phyloP scores from a whole-genome alignment of 2,329 filamentous ascomycete species.

The Cadophora gregata region DNA sequence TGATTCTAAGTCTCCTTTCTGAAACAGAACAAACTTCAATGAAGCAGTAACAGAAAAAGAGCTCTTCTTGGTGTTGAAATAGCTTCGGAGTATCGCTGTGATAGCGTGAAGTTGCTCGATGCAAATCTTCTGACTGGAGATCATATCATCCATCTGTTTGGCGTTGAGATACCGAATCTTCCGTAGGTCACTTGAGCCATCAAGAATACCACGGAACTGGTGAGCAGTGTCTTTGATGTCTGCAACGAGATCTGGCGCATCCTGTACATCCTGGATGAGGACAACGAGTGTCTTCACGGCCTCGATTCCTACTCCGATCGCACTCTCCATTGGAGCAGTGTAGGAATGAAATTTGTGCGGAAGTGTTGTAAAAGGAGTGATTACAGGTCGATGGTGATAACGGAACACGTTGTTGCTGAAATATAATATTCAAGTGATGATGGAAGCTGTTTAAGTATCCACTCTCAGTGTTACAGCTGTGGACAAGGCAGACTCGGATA shows the following conservation, averaged over 20 bases:
- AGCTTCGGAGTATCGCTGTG: neutral
- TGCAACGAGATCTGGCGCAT: neutral
- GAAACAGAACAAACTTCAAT: neutral
- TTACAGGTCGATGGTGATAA: neutral
- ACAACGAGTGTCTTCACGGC: neutral
- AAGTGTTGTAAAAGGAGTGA: neutral
- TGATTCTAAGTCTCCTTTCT: neutral
- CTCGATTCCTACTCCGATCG: neutral
- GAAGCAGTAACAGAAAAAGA: neutral
- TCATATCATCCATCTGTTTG: neutral
- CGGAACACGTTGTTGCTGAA: neutral
- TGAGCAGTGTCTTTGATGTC: neutral
- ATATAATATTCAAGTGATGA: neutral
- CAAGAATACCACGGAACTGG: neutral
- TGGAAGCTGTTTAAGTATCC: neutral
- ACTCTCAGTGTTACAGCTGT: neutral
- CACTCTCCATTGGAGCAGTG: neutral
- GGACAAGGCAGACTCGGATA: neutral
- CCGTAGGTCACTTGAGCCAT: neutral
- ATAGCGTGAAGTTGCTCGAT: neutral
- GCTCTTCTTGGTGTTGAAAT: neutral
- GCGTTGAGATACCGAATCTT: neutral
- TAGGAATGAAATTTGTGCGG: neutral
- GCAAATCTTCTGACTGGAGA: neutral
- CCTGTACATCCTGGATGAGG: neutral